Base-by-base conservation (phyloP, 352 stramenopile genomes). In the Globisporangium solare region DNA sequence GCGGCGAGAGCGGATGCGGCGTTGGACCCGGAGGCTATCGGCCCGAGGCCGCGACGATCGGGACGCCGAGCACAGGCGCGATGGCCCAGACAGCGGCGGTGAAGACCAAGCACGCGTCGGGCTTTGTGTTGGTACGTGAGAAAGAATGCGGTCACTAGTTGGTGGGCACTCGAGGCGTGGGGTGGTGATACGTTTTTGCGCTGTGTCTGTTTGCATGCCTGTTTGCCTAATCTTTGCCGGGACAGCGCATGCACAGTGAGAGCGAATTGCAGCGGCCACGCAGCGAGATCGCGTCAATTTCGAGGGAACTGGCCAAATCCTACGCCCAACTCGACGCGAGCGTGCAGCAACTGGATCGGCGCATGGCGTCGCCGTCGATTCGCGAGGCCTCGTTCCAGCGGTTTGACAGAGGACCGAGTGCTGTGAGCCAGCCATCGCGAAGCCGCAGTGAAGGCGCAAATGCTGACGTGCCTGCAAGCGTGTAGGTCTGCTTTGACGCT, bases 241-340 rank as follows among this genome's bases (percentile, higher is more conserved):
- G 8, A 17, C 50, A 80, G 68, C 60, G 68, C 11, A 63, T 76
- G 12, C 66, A 66, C 6, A 80, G 71, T 37, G 68, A 78, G 24
- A 73, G 64, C 54, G 63, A 67, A 47, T 24, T 80, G 21, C 60
- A 74, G 31, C 56, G 61, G 13, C 70, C 67, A 51, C 55, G 60
- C 14, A 64, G 65, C 40, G 56, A 74, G 37, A 49, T 56, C 32
- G 61, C 58, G 7, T 18, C 56, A 20, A 66, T 81, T 24, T 86
- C 77, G 0, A 83, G 79, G 31, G 75, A 86, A 40, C 63, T 86
- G 31, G 73, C 63, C 21, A 81, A 73, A 49, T 86, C 74, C 11
- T 86, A 86, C 48, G 54, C 66, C 8, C 42, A 86, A 45, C 54
- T 86, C 5, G 58, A 68, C 43, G 60, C 43, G 2, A 75, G 63